These are phyloP conservation scores for Daldinia caldariorum DNA, from an alignment of 495 filamentous ascomycete species.

Conservation along the genomic window DNA sequence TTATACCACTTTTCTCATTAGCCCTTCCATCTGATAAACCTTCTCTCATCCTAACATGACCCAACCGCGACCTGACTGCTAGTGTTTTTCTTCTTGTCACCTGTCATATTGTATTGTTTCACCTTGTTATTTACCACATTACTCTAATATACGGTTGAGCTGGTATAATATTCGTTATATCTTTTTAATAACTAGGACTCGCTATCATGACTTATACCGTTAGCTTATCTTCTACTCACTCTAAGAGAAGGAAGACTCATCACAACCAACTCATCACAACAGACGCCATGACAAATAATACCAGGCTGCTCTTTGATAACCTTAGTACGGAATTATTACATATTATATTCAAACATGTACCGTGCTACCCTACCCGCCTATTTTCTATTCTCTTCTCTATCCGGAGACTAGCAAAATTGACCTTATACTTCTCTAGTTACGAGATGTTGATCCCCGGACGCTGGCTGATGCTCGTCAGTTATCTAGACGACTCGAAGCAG, in stretches of 20 bases:
- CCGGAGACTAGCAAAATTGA: conserved; percentile 7
- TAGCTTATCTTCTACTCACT: not conserved
- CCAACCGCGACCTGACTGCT: not conserved
- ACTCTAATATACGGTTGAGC: not conserved
- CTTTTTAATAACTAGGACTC: not conserved
- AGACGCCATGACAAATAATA: not conserved
- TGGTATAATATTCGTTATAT: not conserved
- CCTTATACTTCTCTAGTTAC: conserved; percentile 24
- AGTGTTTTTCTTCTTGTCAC: conserved; percentile 4
- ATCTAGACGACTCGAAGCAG: conserved; percentile 40
- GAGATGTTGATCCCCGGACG: conserved; percentile 33
- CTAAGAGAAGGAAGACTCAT: not conserved
- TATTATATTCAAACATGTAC: conserved; percentile 45
- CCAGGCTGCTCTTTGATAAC: conserved; percentile 24
- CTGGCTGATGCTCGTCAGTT: conserved; percentile 35
- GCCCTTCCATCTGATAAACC: conserved; percentile 15
- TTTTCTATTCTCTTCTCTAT: not conserved
- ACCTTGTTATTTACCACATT: not conserved
- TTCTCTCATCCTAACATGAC: not conserved
- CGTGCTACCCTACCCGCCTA: not conserved
- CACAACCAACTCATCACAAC: conserved; percentile 24
- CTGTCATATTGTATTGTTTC: conserved; percentile 7
- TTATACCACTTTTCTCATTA: conserved; percentile 4
- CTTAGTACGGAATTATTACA: conserved; percentile 46
- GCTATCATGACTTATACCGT: not conserved